These are phyloP conservation scores for Coelastrella sp. DNA, from an alignment of 139 green algal genomes.

Conservation along the genomic window DNA sequence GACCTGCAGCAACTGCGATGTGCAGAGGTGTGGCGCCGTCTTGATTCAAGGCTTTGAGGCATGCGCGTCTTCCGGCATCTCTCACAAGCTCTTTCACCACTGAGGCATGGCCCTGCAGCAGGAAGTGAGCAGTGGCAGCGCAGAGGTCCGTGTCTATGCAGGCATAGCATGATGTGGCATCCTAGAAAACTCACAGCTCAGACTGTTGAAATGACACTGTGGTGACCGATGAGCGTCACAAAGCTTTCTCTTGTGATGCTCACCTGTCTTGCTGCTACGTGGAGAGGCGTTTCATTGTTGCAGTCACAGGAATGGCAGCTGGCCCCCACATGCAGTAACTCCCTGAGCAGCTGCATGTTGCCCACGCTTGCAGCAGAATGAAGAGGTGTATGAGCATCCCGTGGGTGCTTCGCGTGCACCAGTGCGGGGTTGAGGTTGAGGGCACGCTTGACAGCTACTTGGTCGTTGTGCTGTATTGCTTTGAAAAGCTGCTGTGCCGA, in stretches of 20 bases:
- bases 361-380: conserved; percentile 44
- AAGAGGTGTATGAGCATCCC: conserved; percentile 34
- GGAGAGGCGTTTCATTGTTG: conserved; percentile 45
- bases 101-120: background rate
- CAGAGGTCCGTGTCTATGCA: background rate
- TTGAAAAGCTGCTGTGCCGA: background rate
- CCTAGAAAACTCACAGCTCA: no score
- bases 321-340: conserved; percentile 46
- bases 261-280: conserved; percentile 40
- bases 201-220: no score
- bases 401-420: conserved; percentile 3
- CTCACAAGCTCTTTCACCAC: conserved; percentile 36
- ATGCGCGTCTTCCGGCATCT: conserved; percentile 39
- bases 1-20: conserved; percentile 45
- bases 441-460: conserved; percentile 15
- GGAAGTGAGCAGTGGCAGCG: background rate
- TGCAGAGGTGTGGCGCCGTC: conserved; percentile 52
- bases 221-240: no score
- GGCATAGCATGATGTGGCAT: no score
- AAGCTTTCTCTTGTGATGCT: background rate
- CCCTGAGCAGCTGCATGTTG: conserved; percentile 17
- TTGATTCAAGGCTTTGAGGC: conserved; percentile 40
- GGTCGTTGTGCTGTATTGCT: conserved; percentile 14
- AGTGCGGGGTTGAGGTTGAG: conserved; percentile 1
- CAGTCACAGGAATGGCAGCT: conserved; percentile 32